phyloP scores from a whole-genome alignment of 257 asterid genomes.

The Solanum paucissectum region DNA sequence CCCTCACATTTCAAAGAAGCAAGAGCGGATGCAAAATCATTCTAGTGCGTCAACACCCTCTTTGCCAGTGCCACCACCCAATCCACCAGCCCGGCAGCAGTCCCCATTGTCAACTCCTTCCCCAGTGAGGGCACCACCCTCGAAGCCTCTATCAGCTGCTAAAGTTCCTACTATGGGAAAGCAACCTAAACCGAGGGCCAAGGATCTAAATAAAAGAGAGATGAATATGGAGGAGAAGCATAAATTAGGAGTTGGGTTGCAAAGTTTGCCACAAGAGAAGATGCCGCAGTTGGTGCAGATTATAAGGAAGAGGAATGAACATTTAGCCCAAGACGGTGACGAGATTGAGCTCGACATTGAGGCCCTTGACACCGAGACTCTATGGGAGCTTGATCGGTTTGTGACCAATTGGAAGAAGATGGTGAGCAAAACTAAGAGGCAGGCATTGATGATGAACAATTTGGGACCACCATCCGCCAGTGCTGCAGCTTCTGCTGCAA shows the following conservation, averaged over 20 bases:
- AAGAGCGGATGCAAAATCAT: conserved; percentile 49
- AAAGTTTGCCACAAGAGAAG: conserved; percentile 87
- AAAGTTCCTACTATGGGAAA: conserved; percentile 20
- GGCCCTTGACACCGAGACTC: conserved; percentile 85
- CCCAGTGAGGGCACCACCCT: conserved; percentile 43
- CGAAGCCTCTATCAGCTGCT: conserved; percentile 21
- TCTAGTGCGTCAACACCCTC: conserved; percentile 60
- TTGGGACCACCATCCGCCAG: conserved; percentile 8
- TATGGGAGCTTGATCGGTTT: conserved; percentile 94
- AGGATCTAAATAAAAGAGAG: conserved; percentile 76
- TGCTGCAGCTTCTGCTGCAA: conserved; percentile 21
- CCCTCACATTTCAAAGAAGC: conserved; percentile 23
- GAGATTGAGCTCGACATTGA: conserved; percentile 98
- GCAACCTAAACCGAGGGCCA: conserved; percentile 91
- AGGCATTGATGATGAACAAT: conserved; percentile 56
- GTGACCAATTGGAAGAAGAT: conserved; percentile 95
- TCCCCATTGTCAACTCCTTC: conserved; percentile 30
- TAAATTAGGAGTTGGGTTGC: conserved; percentile 84
- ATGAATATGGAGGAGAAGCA: conserved; percentile 95
- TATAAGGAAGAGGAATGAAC: conserved; percentile 75
- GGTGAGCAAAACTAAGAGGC: conserved; percentile 90
- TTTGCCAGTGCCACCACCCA: conserved; percentile 17
- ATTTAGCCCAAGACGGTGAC: conserved; percentile 89
- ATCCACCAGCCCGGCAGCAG: conserved; percentile 24
- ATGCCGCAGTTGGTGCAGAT: conserved; percentile 90